A percentile compares a stretch with the other conserved stretches of the same genome.
These are phyloP conservation scores for Nakazawaea ishiwadae DNA, from an alignment of 805 yeast species.

Conservation along the genomic window DNA sequence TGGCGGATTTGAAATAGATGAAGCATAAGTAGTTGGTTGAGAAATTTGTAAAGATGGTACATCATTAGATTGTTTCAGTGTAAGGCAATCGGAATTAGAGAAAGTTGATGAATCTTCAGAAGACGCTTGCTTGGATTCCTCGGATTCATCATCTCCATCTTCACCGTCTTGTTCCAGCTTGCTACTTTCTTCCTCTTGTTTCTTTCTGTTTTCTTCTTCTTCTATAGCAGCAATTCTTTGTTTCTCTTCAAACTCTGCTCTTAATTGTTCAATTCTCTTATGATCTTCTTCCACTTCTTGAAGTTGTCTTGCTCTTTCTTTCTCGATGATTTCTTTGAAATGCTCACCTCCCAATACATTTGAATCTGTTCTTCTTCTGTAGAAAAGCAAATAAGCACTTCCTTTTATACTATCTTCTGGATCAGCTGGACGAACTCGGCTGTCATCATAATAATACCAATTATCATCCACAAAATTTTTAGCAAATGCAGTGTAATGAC, in stretches of 20 bases:
- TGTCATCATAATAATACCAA: constrained; percentile 92
- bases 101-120: background rate
- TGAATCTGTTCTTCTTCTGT: constrained; percentile 44
- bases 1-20: background rate
- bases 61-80: too few relatives aligned
- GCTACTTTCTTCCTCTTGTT: constrained; percentile 14
- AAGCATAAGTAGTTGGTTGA: background rate
- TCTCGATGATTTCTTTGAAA: constrained; percentile 30
- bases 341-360: constrained; percentile 35
- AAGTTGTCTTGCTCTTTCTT: constrained; percentile 21
- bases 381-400: constrained; percentile 85
- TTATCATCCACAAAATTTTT: constrained; percentile 68
- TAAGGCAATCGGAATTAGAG: too few relatives aligned
- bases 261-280: constrained; percentile 22
- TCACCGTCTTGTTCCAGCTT: background rate
- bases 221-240: constrained; percentile 27
- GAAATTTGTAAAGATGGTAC: too few relatives aligned
- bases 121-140: too few relatives aligned
- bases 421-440: constrained; percentile 58
- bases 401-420: constrained; percentile 62
- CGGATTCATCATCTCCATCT: background rate
- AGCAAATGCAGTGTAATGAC: constrained; percentile 91
- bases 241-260: constrained; percentile 23
- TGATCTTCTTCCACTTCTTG: constrained; percentile 21
- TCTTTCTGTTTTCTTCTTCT: constrained; percentile 21